Conservation (phyloP, 768 basidiomycete genomes). For the Trametes cubensis region DNA sequence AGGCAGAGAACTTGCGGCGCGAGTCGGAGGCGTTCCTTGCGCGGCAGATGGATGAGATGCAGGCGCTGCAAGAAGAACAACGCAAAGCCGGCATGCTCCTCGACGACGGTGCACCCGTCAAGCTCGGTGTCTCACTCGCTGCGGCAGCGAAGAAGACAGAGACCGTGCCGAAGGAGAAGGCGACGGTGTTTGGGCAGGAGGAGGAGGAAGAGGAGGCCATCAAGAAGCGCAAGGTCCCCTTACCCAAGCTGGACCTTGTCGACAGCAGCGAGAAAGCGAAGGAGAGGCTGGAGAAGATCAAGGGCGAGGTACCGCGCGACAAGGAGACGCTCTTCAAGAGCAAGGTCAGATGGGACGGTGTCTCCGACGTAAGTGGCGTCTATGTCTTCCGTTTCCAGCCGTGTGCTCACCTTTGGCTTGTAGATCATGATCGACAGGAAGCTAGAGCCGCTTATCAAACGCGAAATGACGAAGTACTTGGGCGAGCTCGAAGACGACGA, state of each 20-base stretch:
- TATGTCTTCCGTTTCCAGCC: background rate
- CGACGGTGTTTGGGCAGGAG: constrained; percentile 76
- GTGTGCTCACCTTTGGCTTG: constrained; percentile 13
- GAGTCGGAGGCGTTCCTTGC: constrained; percentile 95
- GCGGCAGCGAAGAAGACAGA: constrained; percentile 49
- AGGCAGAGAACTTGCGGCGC: constrained; percentile 81
- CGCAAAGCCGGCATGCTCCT: constrained; percentile 87
- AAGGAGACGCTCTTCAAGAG: constrained; percentile 79
- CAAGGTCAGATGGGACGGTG: constrained; percentile 90
- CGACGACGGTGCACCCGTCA: constrained; percentile 90
- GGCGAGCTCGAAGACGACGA: constrained; percentile 95
- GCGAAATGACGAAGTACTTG: constrained; percentile 82
- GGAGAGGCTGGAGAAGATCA: constrained; percentile 80
- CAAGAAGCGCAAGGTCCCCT: constrained; percentile 79
- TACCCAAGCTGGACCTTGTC: constrained; percentile 91
- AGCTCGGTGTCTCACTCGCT: constrained; percentile 76
- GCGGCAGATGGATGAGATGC: constrained; percentile 95
- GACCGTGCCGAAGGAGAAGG: constrained; percentile 43
- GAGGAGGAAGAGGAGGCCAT: constrained; percentile 83
- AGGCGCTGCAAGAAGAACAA: constrained; percentile 87
- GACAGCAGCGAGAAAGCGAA: constrained; percentile 78
- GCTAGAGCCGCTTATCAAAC: constrained; percentile 81
- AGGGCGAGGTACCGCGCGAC: constrained; percentile 71
- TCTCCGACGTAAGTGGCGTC: constrained; percentile 72
- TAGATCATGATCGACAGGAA: constrained; percentile 84